Conservation (phyloP, 805 yeast genomes). For the Middelhovenomyces tepae region DNA sequence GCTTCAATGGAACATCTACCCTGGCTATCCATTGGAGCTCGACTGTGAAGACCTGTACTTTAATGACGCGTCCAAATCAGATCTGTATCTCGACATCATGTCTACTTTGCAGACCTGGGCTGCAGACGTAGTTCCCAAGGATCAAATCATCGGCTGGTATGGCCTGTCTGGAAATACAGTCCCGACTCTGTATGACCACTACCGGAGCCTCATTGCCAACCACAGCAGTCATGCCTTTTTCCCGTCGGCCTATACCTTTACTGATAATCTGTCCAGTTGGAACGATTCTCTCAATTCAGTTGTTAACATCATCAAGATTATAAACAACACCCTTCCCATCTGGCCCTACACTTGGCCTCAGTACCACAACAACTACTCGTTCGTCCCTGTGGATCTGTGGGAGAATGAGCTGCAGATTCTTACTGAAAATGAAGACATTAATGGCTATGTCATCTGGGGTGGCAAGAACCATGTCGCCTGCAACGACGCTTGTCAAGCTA, state of each 20-base stretch:
- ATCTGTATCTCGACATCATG: slow-evolving; percentile 1
- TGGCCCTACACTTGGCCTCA: slow-evolving; percentile 11
- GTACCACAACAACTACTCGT: slow-evolving; percentile 5
- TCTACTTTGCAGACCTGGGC: slow-evolving; percentile 9
- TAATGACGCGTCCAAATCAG: slow-evolving; percentile 5
- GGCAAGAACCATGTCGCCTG: slow-evolving; percentile 10
- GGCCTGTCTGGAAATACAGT: slow-evolving; percentile 6
- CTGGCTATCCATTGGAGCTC: slow-evolving; percentile 9
- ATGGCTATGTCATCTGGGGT: slow-evolving; percentile 9
- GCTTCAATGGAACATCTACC: slow-evolving; percentile 8
- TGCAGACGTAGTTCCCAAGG: slow-evolving; percentile 5
- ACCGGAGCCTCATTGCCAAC: slow-evolving; percentile 6
- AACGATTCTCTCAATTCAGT: slow-evolving; percentile 2
- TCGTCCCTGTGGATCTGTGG: slow-evolving; percentile 8
- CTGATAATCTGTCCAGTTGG: slow-evolving; percentile 3
- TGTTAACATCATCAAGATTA: slow-evolving; percentile 1
- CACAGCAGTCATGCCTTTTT: slow-evolving; percentile 7
- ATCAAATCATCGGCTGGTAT: slow-evolving; percentile 9
- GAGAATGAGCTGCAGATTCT: slow-evolving; percentile 3
- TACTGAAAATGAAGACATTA: slow-evolving; percentile 1
- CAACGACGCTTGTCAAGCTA: slow-evolving; percentile 8
- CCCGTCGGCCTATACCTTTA: slow-evolving; percentile 9
- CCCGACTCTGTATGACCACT: slow-evolving; percentile 5
- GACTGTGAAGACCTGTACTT: slow-evolving; percentile 9
- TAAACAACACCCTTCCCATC: slow-evolving; percentile 6